Conservation (phyloP, 805 yeast genomes). For the Cyberlindnera galapagoensis region DNA sequence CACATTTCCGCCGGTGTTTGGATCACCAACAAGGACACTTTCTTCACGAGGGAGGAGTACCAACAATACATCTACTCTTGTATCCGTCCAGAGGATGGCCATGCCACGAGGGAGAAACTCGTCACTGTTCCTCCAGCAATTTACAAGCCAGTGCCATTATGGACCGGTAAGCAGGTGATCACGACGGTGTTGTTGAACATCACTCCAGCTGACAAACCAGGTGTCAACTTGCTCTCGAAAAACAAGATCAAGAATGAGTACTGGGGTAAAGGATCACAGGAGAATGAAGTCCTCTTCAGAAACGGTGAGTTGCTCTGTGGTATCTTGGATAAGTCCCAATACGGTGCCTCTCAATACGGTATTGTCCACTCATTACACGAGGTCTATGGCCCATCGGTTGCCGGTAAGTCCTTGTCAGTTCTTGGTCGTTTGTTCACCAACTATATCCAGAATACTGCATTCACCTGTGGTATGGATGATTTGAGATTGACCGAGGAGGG, state of each 20-base stretch:
- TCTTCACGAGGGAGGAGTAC: constrained; percentile 85
- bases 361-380: constrained; percentile 94
- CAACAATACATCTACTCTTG: constrained; percentile 93
- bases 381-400: constrained; percentile 85
- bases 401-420: constrained; percentile 87
- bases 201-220: constrained; percentile 83
- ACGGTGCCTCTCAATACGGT: constrained; percentile 97
- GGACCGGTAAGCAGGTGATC: constrained; percentile 98
- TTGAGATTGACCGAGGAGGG: constrained; percentile 88
- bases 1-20: constrained; percentile 99
- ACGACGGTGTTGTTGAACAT: constrained; percentile 87
- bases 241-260: constrained; percentile 92
- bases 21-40: constrained; percentile 89
- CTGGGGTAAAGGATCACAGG: constrained; percentile 84
- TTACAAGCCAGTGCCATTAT: constrained; percentile 77
- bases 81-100: constrained; percentile 96
- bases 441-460: constrained; percentile 85
- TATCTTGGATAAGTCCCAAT: constrained; percentile 94
- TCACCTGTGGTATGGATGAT: constrained; percentile 99
- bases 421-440: constrained; percentile 92
- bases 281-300: constrained; percentile 78
- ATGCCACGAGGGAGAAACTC: constrained; percentile 63
- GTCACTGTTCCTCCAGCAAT: constrained; percentile 86
- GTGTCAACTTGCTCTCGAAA: constrained; percentile 74
- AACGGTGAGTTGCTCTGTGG: constrained; percentile 89